A percentile compares a stretch with the other conserved stretches of the same genome.
phyloP scores from a whole-genome alignment of 2,329 filamentous ascomycete species.

The Arthroderma sp. region DNA sequence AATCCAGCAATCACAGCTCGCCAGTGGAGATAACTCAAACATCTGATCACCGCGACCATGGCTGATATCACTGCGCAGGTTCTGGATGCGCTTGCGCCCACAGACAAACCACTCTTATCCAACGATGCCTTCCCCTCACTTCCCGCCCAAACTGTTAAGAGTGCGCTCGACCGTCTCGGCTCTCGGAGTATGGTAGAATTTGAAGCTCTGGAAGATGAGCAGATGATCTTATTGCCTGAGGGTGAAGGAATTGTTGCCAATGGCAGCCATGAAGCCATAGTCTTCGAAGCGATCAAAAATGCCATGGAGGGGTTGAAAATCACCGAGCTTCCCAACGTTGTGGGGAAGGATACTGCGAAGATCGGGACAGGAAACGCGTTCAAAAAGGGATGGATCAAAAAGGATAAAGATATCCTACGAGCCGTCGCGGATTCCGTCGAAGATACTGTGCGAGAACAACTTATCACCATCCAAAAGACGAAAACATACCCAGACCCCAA shows the following conservation, averaged over 20 bases:
- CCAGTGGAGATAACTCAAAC: no score
- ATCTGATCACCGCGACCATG: slow-evolving; percentile 18
- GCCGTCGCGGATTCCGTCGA: slow-evolving; percentile 55
- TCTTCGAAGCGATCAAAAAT: slow-evolving; percentile 59
- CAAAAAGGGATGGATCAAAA: slow-evolving; percentile 57
- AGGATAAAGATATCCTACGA: slow-evolving; percentile 44
- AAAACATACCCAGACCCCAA: slow-evolving; percentile 60
- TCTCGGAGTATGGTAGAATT: slow-evolving; percentile 81
- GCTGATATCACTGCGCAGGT: slow-evolving; percentile 51
- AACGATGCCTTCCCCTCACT: slow-evolving; percentile 54
- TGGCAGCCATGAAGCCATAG: slow-evolving; percentile 70
- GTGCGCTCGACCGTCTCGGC: slow-evolving; percentile 70
- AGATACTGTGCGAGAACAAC: slow-evolving; percentile 64
- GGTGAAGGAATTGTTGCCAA: slow-evolving; percentile 58
- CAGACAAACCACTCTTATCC: slow-evolving; percentile 51
- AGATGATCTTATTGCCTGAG: slow-evolving; percentile 61
- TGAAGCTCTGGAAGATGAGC: slow-evolving; percentile 67
- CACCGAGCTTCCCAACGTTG: slow-evolving; percentile 46
- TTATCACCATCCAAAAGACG: slow-evolving; percentile 58
- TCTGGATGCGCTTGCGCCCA: slow-evolving; percentile 50
- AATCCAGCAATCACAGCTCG: no score
- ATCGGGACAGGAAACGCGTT: slow-evolving; percentile 93
- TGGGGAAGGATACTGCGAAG: slow-evolving; percentile 36
- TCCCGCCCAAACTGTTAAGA: slow-evolving; percentile 61
- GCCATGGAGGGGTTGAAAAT: slow-evolving; percentile 73